Evolutionary conservation across 305 asterid species (phyloP), one percentile per base, ranked within the genome.

Genomic region (Striga hermonthica): DNA sequence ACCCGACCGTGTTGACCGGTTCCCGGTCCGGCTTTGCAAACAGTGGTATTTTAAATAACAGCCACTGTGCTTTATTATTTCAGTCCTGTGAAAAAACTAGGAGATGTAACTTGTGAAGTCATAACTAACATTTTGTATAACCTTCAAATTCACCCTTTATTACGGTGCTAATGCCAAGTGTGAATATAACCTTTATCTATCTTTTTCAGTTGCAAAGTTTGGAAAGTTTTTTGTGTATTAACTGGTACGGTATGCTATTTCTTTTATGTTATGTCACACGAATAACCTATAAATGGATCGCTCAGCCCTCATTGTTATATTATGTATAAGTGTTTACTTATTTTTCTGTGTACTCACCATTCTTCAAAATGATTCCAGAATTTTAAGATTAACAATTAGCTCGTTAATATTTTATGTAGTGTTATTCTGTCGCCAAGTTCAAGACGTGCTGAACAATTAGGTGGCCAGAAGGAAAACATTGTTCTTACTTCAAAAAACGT

Each of bases 401-500:
- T 70, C 61, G 45, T 61, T 52, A 16, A 44, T 69, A 62, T 69
- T 57, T 69, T 72, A 54, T 84, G 83, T 87, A 93, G 98, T 74
- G 74, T 78, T 71, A 56, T 77, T 34, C 87, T 75, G 52, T 87
- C 97, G 57, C 97, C 97, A 66, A 75, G 90, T 66, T 78, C 88
- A 35, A 93, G 87, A 72, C 84, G 97, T 57, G 78, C 83, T 53
- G 97, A 93, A 57, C 75, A 79, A 41, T 70, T 84, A 64, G 71
- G 86, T 74, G 98, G 90, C 70, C 90, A 74, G 78, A 83, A 89
- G 76, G 98, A 93, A 69, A 80, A 74, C 84, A 74, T 93, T 71
- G 84, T 93, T 78, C 97, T 93, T 67, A 87, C 98, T 67, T 90
- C 97, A 81, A 93, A 90, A 75, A 93, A 93, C 55, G 97, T 93